Conservation (phyloP, 208 protist species). For the Leishmania tropica region DNA sequence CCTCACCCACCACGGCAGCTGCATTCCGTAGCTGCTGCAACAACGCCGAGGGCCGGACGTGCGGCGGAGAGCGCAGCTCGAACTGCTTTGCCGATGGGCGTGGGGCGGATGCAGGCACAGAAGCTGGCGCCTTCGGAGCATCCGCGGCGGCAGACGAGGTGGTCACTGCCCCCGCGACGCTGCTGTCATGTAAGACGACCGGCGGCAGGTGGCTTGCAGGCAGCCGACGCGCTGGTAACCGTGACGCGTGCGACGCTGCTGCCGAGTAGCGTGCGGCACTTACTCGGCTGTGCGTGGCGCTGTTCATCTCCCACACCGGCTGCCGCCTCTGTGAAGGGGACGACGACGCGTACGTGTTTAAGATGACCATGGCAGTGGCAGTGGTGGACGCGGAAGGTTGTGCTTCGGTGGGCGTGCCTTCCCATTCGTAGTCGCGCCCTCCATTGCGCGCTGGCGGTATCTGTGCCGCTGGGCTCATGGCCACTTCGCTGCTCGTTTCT, state of each 20-base stretch:
- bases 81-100: neutral
- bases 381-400: neutral
- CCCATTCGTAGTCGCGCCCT: neutral
- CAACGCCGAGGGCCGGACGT: neutral
- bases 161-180: neutral
- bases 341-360: neutral
- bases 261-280: neutral
- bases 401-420: neutral
- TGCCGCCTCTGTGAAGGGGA: neutral
- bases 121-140: neutral
- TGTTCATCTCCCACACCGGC: neutral
- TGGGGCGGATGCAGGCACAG: neutral
- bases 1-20: neutral
- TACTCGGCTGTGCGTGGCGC: neutral
- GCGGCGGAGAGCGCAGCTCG: neutral
- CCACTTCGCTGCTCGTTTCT: neutral
- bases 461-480: neutral
- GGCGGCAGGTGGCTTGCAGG: neutral
- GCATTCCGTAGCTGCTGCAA: neutral
- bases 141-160: neutral
- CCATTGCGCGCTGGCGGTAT: neutral
- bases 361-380: neutral
- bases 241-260: neutral
- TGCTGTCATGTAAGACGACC: neutral
- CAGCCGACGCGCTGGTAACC: slow-evolving; percentile 5